Conservation (phyloP, 2,329 filamentous ascomycete genomes). For the Torrubiella hemipterigena region DNA sequence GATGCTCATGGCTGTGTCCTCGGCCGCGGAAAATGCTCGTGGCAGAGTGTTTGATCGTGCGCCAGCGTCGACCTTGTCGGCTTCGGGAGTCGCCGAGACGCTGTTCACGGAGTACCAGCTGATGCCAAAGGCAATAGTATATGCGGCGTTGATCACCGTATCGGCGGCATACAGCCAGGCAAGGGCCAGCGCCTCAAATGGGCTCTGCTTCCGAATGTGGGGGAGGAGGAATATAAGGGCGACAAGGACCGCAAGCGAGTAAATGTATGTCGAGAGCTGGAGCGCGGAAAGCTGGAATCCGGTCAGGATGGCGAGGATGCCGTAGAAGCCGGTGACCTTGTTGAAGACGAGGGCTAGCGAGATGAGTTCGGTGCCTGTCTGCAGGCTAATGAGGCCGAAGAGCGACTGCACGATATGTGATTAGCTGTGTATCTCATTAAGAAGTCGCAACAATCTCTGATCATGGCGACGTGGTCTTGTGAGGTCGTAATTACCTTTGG, state of each 20-base stretch:
- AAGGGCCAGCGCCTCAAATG: conserved; percentile 68
- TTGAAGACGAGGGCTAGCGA: conserved; percentile 77
- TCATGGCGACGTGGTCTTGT: too few species aligned
- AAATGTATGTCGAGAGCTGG: conserved; percentile 85
- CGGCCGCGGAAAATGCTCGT: conserved; percentile 29
- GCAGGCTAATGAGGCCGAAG: conserved; percentile 73
- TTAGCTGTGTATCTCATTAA: too few species aligned
- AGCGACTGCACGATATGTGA: too few species aligned
- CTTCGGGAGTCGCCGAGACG: conserved; percentile 28
- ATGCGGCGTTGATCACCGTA: conserved; percentile 67
- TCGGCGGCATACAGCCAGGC: conserved; percentile 81
- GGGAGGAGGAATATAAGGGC: conserved; percentile 60
- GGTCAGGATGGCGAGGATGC: conserved; percentile 76
- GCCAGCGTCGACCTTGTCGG: conserved; percentile 9
- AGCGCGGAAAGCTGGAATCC: conserved; percentile 72
- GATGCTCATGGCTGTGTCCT: conserved; percentile 62
- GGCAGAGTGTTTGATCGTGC: conserved; percentile 19
- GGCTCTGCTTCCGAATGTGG: conserved; percentile 66
- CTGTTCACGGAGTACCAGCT: conserved; percentile 71
- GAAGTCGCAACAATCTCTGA: conserved; percentile 3
- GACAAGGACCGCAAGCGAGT: conserved; percentile 62
- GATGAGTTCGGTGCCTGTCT: conserved; percentile 77
- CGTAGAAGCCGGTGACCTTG: conserved; percentile 84
- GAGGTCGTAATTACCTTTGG: conserved; percentile 28
- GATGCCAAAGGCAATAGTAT: conserved; percentile 70